These are phyloP conservation scores for Elsinoe necatrix DNA, from an alignment of 2,329 filamentous ascomycete species.

Conservation along the genomic window DNA sequence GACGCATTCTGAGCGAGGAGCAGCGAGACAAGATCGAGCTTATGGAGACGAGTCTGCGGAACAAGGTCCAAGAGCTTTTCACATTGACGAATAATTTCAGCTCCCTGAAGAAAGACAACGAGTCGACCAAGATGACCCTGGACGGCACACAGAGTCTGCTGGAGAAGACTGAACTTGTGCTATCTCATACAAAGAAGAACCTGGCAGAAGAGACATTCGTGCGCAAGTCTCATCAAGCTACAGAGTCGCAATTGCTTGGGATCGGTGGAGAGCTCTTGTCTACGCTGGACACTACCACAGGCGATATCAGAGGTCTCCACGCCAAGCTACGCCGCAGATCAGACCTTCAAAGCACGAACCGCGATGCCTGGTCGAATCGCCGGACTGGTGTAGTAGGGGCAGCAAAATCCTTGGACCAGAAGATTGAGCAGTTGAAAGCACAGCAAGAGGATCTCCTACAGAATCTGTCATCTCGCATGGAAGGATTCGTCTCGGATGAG, in stretches of 20 bases:
- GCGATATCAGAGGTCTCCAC: slow-evolving; percentile 71
- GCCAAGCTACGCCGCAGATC: slow-evolving; percentile 82
- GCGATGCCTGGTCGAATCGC: slow-evolving; percentile 67
- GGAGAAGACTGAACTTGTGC: slow-evolving; percentile 77
- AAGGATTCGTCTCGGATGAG: slow-evolving; percentile 66
- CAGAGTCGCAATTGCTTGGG: slow-evolving; percentile 65
- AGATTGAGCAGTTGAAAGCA: slow-evolving; percentile 61
- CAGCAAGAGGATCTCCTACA: slow-evolving; percentile 65
- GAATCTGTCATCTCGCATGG: slow-evolving; percentile 62
- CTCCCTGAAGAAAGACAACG: slow-evolving; percentile 80
- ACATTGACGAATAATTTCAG: slow-evolving; percentile 79
- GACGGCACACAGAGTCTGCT: slow-evolving; percentile 74
- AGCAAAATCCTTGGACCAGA: slow-evolving; percentile 66
- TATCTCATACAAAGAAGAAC: slow-evolving; percentile 65
- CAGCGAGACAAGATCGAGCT: slow-evolving; percentile 87
- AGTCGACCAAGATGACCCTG: slow-evolving; percentile 61
- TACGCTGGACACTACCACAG: slow-evolving; percentile 68
- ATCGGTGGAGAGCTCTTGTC: slow-evolving; percentile 69
- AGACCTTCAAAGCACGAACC: slow-evolving; percentile 72
- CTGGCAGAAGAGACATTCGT: slow-evolving; percentile 72
- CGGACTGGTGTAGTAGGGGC: slow-evolving; percentile 68
- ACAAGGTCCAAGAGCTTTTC: slow-evolving; percentile 90
- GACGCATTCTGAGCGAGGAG: slow-evolving; percentile 83
- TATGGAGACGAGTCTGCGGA: slow-evolving; percentile 79
- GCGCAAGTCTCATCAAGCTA: slow-evolving; percentile 75